Evolutionary conservation across 495 filamentous ascomycete genomes (phyloP), one percentile per base, ranked within the genome.

Genomic region (Trichoderma orchidacearum): DNA sequence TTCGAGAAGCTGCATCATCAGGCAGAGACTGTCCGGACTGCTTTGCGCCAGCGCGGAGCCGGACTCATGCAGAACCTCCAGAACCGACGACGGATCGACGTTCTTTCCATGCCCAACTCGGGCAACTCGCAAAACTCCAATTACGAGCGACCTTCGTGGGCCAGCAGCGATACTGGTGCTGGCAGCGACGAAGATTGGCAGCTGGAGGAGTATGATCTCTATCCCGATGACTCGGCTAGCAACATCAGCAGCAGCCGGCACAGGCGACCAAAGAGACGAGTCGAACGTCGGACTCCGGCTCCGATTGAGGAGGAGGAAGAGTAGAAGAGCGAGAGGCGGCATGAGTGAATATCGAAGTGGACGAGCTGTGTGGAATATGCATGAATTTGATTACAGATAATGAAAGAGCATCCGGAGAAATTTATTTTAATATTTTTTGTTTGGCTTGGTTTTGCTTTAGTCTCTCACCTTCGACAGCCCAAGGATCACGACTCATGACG

Each of bases 1-100:
- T 95, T 98, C 60, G 94, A 97, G 71, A 86, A 82, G 45, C 80
- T 98, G 30, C 94, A 98, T 63, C 75, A 77, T 62, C 86, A 84
- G 63, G 90, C 94, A 15, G 89, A 97, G 63, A 66, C 74, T 0
- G 87, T 98, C 17, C 86, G 94, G 0, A 81, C 80, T 13, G 79
- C 84, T 2, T 78, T 97, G 2, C 83, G 90, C 5, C 84, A 90
- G 61, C 84, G 91, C 18, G 80, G 83, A 23, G 86, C 88, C 12
- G 90, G 87, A 1, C 72, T 96, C 5, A 80, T 85, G 4, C 81
- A 92, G 70, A 85, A 84, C 34, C 80, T 83, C 60, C 90, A 93
- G 67, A 78, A 80, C 53, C 80, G 89, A 13, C 77, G 86, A 17
- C 50, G 69, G 45, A 72, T 77, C 32, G 72, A 74, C 53, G 72